A percentile compares a stretch with the other conserved stretches of the same genome.
phyloP scores from a whole-genome alignment of 768 basidiomycete genomes.

The Termitomyces sp. region DNA sequence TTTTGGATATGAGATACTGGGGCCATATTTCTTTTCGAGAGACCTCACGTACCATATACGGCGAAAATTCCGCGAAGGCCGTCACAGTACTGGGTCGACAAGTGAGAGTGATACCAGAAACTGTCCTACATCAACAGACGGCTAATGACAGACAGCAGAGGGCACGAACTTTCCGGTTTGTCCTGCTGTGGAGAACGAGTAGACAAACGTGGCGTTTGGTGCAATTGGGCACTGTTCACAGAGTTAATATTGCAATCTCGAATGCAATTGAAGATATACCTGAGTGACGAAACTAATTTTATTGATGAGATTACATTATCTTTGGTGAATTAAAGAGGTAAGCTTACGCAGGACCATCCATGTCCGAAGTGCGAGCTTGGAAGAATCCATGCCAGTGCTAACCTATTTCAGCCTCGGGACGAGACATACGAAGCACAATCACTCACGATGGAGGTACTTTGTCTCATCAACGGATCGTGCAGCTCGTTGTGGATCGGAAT shows the following conservation, averaged over 20 bases:
- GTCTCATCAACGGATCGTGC: constrained; percentile 19
- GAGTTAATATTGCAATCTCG: neutral
- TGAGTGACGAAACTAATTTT: constrained; percentile 36
- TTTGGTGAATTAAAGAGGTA: neutral
- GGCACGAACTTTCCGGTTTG: constrained; percentile 24
- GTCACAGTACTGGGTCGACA: constrained; percentile 45
- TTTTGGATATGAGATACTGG: neutral
- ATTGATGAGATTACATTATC: neutral
- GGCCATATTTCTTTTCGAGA: neutral
- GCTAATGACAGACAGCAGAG: neutral
- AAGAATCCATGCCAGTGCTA: constrained; percentile 33
- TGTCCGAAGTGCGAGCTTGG: constrained; percentile 29
- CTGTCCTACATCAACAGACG: neutral
- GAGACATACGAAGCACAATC: neutral
- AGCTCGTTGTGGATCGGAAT: constrained; percentile 18
- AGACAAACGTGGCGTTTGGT: constrained; percentile 27
- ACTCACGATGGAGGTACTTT: constrained; percentile 21
- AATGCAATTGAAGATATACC: constrained; percentile 1
- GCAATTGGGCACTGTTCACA: constrained; percentile 32
- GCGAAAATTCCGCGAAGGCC: constrained; percentile 31
- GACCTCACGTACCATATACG: constrained; percentile 18
- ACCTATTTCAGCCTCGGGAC: neutral
- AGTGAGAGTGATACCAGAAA: constrained; percentile 37
- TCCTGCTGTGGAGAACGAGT: constrained; percentile 30
- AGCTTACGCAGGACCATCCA: constrained; percentile 29